These are phyloP conservation scores for Leucosporidium yakuticum DNA, from an alignment of 768 basidiomycete genomes.

Conservation along the genomic window DNA sequence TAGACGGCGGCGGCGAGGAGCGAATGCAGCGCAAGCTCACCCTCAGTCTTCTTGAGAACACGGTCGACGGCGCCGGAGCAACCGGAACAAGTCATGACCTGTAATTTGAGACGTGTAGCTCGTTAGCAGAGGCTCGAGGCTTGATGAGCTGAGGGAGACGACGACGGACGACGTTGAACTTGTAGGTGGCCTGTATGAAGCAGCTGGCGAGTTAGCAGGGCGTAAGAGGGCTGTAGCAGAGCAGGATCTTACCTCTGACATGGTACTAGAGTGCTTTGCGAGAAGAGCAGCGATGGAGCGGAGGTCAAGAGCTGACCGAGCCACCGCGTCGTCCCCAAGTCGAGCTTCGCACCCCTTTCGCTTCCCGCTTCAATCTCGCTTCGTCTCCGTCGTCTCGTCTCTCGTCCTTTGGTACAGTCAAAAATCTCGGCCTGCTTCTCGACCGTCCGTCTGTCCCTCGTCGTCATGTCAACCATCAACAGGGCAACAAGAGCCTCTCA, in stretches of 20 bases:
- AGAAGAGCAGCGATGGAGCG: not conserved
- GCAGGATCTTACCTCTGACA: not conserved
- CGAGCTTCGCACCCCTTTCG: not conserved
- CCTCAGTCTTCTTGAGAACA: slow-evolving; percentile 64
- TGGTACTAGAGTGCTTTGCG: not conserved
- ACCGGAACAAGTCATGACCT: slow-evolving; percentile 54
- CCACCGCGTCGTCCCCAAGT: too few relatives aligned
- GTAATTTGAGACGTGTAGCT: not conserved
- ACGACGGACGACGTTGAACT: slow-evolving; percentile 28
- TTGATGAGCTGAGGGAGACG: not conserved
- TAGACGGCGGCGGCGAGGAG: not conserved
- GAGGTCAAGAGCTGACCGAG: not conserved
- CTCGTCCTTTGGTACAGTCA: too few relatives aligned
- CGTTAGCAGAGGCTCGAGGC: not conserved
- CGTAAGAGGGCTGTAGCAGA: not conserved
- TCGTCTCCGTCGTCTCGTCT: too few relatives aligned
- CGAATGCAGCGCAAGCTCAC: slow-evolving; percentile 25
- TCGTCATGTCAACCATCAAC: too few relatives aligned
- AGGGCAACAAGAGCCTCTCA: too few relatives aligned
- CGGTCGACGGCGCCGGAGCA: slow-evolving; percentile 77
- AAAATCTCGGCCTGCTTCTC: too few relatives aligned
- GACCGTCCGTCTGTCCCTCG: too few relatives aligned
- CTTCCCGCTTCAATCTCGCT: not conserved
- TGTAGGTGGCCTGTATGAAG: slow-evolving; percentile 15
- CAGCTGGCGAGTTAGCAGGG: not conserved